phyloP scores from a whole-genome alignment of 768 basidiomycete species.

The Kwoniella mangroviensis region DNA sequence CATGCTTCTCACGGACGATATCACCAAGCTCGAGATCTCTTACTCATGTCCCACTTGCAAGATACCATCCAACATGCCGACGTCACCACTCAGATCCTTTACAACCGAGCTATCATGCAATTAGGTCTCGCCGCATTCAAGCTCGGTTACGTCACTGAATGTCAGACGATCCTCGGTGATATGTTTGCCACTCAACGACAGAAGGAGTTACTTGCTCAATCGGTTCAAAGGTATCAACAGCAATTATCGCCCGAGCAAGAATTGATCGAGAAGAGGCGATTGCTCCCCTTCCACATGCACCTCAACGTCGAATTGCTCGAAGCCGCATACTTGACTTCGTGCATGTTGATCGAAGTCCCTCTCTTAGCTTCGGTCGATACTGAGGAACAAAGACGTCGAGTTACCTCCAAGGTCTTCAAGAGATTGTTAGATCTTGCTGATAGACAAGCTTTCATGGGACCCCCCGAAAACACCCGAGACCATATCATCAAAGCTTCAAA shows the following conservation, averaged over 20 bases:
- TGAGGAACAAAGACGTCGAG: slow-evolving; percentile 89
- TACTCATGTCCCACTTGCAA: slow-evolving; percentile 98
- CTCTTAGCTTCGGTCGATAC: slow-evolving; percentile 90
- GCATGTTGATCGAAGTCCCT: slow-evolving; percentile 98
- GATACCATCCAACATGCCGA: slow-evolving; percentile 95
- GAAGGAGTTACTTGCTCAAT: slow-evolving; percentile 95
- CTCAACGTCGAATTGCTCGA: slow-evolving; percentile 98
- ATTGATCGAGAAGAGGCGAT: slow-evolving; percentile 90
- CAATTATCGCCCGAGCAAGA: slow-evolving; percentile 87
- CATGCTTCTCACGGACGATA: slow-evolving; percentile 95
- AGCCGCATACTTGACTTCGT: slow-evolving; percentile 95
- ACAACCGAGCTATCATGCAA: slow-evolving; percentile 96
- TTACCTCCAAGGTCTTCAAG: slow-evolving; percentile 95
- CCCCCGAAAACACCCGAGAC: slow-evolving; percentile 96
- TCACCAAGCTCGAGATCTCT: slow-evolving; percentile 94
- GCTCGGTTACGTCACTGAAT: slow-evolving; percentile 88
- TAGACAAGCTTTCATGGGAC: slow-evolving; percentile 94
- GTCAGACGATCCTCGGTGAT: slow-evolving; percentile 88
- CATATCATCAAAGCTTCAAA: slow-evolving; percentile 99
- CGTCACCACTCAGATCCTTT: slow-evolving; percentile 94
- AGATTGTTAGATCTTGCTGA: slow-evolving; percentile 94
- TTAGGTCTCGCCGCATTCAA: slow-evolving; percentile 97
- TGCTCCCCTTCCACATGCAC: slow-evolving; percentile 99
- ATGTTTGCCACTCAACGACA: slow-evolving; percentile 96
- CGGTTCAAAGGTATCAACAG: slow-evolving; percentile 84